These are phyloP conservation scores for Ogataea allantospora DNA, from an alignment of 805 yeast species.

Conservation along the genomic window DNA sequence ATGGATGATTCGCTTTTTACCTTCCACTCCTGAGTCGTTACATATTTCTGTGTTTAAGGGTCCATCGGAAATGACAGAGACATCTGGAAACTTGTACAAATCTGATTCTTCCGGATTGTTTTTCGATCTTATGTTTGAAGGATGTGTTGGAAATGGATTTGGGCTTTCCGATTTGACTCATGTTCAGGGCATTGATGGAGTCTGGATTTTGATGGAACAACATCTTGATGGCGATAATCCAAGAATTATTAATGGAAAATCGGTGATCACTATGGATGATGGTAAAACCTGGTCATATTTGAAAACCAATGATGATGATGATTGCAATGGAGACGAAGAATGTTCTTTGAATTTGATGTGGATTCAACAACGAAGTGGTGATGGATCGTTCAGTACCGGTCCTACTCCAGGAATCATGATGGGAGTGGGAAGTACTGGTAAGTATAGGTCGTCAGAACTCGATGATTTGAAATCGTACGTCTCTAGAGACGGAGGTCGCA, in stretches of 20 bases:
- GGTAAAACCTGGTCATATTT: conserved; percentile 55
- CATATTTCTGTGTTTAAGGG: conserved; percentile 37
- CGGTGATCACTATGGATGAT: conserved; percentile 47
- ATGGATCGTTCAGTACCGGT: conserved; percentile 43
- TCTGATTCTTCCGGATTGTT: conserved; percentile 59
- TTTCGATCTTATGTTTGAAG: conserved; percentile 44
- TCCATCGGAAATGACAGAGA: conserved; percentile 14
- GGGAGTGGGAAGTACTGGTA: conserved; percentile 86
- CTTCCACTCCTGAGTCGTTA: conserved; percentile 40
- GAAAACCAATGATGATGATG: conserved; percentile 42
- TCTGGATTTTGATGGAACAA: conserved; percentile 47
- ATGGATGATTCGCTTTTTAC: conserved; percentile 40
- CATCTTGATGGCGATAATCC: no score
- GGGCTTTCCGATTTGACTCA: conserved; percentile 35
- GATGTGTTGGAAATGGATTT: conserved; percentile 18
- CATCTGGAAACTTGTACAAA: conserved; percentile 40
- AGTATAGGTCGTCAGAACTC: conserved; percentile 28
- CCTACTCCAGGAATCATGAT: conserved; percentile 54
- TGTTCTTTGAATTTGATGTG: conserved; percentile 48
- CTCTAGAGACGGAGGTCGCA: conserved; percentile 74
- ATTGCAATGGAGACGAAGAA: conserved; percentile 42
- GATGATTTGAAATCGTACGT: conserved; percentile 45
- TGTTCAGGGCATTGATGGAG: conserved; percentile 59
- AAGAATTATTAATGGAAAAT: conserved; percentile 29
- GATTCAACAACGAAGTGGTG: conserved; percentile 37